Evolutionary conservation across 306 rosid genomes (phyloP).

Genomic region (Datisca glomerata): DNA sequence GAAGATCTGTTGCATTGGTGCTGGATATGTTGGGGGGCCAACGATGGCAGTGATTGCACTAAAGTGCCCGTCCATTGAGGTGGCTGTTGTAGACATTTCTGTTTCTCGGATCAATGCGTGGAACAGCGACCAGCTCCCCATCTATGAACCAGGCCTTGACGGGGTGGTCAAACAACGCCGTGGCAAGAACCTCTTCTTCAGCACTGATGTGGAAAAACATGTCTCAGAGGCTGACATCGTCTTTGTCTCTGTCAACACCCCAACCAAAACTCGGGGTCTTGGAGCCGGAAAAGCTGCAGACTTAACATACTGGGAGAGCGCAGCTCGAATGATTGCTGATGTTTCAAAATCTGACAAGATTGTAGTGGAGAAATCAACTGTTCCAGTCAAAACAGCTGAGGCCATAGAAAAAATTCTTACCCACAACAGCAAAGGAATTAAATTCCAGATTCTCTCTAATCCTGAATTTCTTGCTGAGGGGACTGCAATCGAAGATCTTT

Average conservation of each 20-base stretch:
- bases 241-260: slow-evolving; percentile 91
- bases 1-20: slow-evolving; percentile 99
- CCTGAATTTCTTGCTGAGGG: slow-evolving; percentile 97
- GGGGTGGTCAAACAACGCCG: slow-evolving; percentile 65
- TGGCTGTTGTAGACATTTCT: slow-evolving; percentile 87
- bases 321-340: slow-evolving; percentile 93
- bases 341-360: slow-evolving; percentile 85
- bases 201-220: slow-evolving; percentile 84
- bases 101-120: slow-evolving; percentile 73
- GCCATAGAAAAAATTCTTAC: slow-evolving; percentile 90
- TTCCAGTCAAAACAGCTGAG: slow-evolving; percentile 96
- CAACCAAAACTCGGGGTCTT: slow-evolving; percentile 80
- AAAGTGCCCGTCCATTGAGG: slow-evolving; percentile 78
- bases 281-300: slow-evolving; percentile 97
- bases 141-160: slow-evolving; percentile 95
- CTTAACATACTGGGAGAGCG: slow-evolving; percentile 94
- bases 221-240: slow-evolving; percentile 84
- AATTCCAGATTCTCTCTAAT: slow-evolving; percentile 82
- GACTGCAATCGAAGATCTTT: slow-evolving; percentile 80
- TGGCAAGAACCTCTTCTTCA: slow-evolving; percentile 91
- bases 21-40: slow-evolving; percentile 98
- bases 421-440: slow-evolving; percentile 77
- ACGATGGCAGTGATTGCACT: slow-evolving; percentile 98
- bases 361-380: slow-evolving; percentile 91
- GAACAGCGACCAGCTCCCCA: slow-evolving; percentile 94